A percentile compares a stretch with the other conserved stretches of the same genome.
phyloP scores from a whole-genome alignment of 2,329 filamentous ascomycete genomes.

The Tolypocladium pustulatum region DNA sequence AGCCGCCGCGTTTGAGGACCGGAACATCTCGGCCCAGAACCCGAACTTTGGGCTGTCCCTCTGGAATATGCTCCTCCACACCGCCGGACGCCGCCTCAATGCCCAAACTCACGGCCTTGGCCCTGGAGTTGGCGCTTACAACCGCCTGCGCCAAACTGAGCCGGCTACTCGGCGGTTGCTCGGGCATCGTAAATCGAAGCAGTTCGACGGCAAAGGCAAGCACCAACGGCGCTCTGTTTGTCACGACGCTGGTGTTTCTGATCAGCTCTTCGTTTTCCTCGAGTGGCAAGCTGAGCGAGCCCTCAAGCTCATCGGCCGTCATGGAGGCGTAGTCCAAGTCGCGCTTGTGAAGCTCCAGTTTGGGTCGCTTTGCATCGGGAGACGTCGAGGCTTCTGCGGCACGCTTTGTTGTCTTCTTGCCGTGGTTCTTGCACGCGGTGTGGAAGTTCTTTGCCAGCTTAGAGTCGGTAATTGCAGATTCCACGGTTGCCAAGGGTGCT shows the following conservation, averaged over 20 bases:
- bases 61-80: constrained; percentile 61
- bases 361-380: constrained; percentile 18
- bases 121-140: constrained; percentile 69
- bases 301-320: constrained; percentile 50
- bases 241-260: constrained; percentile 47
- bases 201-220: constrained; percentile 69
- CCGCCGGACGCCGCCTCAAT: constrained; percentile 54
- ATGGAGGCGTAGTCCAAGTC: constrained; percentile 28
- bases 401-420: constrained; percentile 29
- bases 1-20: constrained; percentile 70
- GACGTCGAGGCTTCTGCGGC: constrained; percentile 10
- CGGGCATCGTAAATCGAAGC: constrained; percentile 71
- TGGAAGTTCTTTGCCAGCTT: constrained; percentile 41
- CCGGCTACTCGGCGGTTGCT: constrained; percentile 74
- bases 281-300: constrained; percentile 49
- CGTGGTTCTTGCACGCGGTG: constrained; percentile 41
- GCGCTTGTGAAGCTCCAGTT: constrained; percentile 20
- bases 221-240: constrained; percentile 73
- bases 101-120: constrained; percentile 66
- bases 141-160: constrained; percentile 76
- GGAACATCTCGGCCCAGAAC: constrained; percentile 65
- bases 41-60: constrained; percentile 62
- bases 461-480: constrained; percentile 34
- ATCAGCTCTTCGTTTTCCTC: constrained; percentile 49
- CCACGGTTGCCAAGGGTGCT: constrained; percentile 30